phyloP scores from a whole-genome alignment of 2,329 filamentous ascomycete genomes.

The Eutypa lata region DNA sequence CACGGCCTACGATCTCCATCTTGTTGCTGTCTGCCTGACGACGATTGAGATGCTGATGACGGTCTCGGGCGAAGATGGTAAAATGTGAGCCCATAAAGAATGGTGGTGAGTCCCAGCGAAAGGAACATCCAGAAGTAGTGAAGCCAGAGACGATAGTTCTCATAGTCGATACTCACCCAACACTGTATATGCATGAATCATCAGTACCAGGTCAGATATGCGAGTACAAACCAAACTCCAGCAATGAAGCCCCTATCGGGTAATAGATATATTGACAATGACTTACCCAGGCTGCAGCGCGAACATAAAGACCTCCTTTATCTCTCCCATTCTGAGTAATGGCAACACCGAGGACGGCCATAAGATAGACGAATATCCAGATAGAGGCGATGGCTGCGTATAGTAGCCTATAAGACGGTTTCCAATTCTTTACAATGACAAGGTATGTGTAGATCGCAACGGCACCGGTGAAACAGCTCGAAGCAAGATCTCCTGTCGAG shows the following conservation, averaged over 20 bases:
- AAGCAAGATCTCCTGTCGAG: conserved; percentile 63
- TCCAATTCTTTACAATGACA: conserved; percentile 55
- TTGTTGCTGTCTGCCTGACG: conserved; percentile 14
- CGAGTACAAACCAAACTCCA: too few relatives aligned
- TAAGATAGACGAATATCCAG: conserved; percentile 59
- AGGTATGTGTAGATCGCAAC: conserved; percentile 67
- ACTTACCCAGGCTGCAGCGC: conserved; percentile 61
- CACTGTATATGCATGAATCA: conserved; percentile 38
- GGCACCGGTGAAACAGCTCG: conserved; percentile 62
- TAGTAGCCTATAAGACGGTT: conserved; percentile 48
- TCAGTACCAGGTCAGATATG: too few relatives aligned
- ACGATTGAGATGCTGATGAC: conserved; percentile 18
- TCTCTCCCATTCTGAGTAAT: conserved; percentile 39
- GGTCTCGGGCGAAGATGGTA: conserved; percentile 27
- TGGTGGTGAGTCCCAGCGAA: conserved; percentile 30
- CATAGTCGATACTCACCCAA: conserved; percentile 56
- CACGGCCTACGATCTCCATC: not conserved
- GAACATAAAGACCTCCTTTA: conserved; percentile 54
- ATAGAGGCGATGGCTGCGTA: conserved; percentile 43
- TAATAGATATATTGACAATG: not conserved
- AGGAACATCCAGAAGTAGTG: conserved; percentile 63
- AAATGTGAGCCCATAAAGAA: conserved; percentile 36
- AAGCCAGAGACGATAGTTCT: conserved; percentile 51
- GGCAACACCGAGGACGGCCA: conserved; percentile 50
- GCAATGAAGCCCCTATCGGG: too few relatives aligned